Evolutionary conservation across 176 grass and related monocot genomes (phyloP).

Genomic region (Bolboschoenus planiculmis): DNA sequence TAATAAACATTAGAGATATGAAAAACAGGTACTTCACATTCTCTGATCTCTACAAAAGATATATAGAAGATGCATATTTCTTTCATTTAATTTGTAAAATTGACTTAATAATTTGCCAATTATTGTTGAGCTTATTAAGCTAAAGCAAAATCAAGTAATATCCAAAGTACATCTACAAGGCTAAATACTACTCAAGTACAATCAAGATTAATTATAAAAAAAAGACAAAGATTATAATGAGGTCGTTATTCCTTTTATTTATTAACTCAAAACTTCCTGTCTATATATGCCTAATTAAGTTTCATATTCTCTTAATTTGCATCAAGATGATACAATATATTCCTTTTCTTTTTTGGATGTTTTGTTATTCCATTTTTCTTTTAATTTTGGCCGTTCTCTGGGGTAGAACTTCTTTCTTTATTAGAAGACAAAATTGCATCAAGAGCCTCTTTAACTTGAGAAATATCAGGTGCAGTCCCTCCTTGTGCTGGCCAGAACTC

Average conservation of each 20-base stretch:
- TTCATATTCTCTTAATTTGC: constrained; percentile 43
- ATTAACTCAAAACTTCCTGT: constrained; percentile 12
- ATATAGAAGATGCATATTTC: neutral
- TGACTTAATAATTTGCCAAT: neutral
- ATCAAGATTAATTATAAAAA: neutral
- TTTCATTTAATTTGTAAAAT: neutral
- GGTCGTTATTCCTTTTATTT: constrained; percentile 13
- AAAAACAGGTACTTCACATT: neutral
- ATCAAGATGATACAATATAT: constrained; percentile 38
- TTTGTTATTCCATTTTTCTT: neutral
- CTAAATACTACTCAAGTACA: neutral
- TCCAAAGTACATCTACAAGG: neutral
- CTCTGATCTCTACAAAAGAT: neutral
- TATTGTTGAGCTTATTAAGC: neutral
- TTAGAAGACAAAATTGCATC: constrained; percentile 81
- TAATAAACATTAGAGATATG: too few species aligned
- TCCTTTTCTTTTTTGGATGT: neutral
- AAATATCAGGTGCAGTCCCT: constrained; percentile 54
- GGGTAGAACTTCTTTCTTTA: constrained; percentile 25
- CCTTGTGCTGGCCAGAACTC: constrained; percentile 93
- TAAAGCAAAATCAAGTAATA: neutral
- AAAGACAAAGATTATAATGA: constrained; percentile 7
- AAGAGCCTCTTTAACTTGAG: constrained; percentile 72
- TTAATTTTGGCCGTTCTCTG: neutral
- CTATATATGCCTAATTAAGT: constrained; percentile 22